Percentiles rank a stretch among this genome's conserved stretches.
Evolutionary conservation across 2,329 filamentous ascomycete species (phyloP).

Genomic region (Talaromyces sp.): DNA sequence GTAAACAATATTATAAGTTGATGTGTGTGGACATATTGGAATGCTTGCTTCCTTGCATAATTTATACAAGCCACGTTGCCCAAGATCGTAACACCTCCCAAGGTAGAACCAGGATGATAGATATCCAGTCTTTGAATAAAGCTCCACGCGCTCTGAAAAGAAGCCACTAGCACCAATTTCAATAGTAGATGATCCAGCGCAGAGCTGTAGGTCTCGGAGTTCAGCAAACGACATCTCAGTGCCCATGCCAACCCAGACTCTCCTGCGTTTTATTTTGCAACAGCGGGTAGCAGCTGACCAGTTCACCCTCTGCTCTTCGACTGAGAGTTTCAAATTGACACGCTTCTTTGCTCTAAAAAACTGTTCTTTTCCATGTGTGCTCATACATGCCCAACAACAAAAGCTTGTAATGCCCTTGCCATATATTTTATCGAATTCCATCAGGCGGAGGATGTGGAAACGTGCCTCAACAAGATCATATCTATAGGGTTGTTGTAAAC

Average conservation of each 20-base stretch:
- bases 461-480: slow-evolving; percentile 3
- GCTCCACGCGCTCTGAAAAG: slow-evolving; percentile 12
- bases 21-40: slow-evolving; percentile 1
- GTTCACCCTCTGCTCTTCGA: slow-evolving; percentile 4
- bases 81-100: slow-evolving; percentile 2
- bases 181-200: background rate
- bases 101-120: slow-evolving; percentile 5
- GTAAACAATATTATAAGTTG: background rate
- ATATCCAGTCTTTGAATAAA: background rate
- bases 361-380: background rate
- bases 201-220: background rate
- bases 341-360: background rate
- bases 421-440: slow-evolving; percentile 1
- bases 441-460: slow-evolving; percentile 4
- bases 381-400: slow-evolving; percentile 7
- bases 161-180: slow-evolving; percentile 9
- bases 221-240: slow-evolving; percentile 5
- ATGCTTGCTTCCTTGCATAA: background rate
- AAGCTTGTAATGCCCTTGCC: background rate
- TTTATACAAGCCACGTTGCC: background rate
- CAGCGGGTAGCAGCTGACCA: background rate
- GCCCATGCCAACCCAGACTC: background rate
- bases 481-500: background rate
- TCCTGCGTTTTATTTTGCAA: slow-evolving; percentile 1
- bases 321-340: slow-evolving; percentile 5